Evolutionary conservation across 331 rosid species (phyloP), one percentile per base, ranked within the genome.

Genomic region (Pyrus hybrid): DNA sequence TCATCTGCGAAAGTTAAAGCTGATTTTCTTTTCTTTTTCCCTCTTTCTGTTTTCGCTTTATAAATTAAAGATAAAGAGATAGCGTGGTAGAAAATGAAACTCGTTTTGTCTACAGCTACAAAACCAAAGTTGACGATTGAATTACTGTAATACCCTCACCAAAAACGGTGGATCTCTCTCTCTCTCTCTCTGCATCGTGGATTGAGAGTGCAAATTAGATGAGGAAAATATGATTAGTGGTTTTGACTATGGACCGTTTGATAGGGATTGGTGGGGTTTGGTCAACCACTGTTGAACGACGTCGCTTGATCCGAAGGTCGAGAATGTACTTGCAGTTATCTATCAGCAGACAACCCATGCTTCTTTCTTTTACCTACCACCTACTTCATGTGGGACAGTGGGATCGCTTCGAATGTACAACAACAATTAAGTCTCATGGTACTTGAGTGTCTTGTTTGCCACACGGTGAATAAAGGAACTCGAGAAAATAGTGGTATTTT

Each of bases 251-350:
- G 33, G 16, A 63, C 56, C 21, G 77, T 84, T 82, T 68, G 89
- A 82, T 90, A 60, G 53, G 79, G 72, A 83, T 70, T 76, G 70
- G 91, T 47, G 73, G 33, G 74, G 84, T 73, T 86, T 80, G 92
- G 87, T 88, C 70, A 86, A 83, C 91, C 28, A 79, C 76, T 74
- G 62, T 45, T 23, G 73, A 54, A 30, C n/a, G 43, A 16, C 68
- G 69, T 67, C 41, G 23, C 69, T 45, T 18, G 43, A 73, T 60
- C 76, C 11, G 37, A 11, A 47, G 20, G 76, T 70, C 1, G 62
- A 28, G 37, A 49, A 25, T 8, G 37, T 23, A 68, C 5, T 73
- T 60, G 0, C 2, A 13, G 12, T 5, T 8, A 33, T 21, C 25
- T 0, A 32, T 5, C 68, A 22, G 35, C 4, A 7, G 17, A 57